These are phyloP conservation scores for Pythium biforme DNA, from an alignment of 352 stramenopile species.

Conservation along the genomic window DNA sequence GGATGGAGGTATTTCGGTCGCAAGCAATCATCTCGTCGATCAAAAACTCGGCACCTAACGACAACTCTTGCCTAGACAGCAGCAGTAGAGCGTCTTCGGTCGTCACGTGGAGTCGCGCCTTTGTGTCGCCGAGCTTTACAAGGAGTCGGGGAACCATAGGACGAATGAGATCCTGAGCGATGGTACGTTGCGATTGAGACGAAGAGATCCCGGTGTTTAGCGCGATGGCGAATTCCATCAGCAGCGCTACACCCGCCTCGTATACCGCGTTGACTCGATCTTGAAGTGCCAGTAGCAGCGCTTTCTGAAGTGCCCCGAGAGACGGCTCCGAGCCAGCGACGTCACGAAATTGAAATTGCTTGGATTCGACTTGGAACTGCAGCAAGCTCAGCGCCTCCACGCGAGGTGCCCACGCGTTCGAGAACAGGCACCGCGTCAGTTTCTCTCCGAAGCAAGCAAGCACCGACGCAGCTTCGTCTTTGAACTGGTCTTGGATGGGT, in stretches of 20 bases:
- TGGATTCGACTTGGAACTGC: conserved; percentile 61
- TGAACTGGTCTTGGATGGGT: conserved; percentile 62
- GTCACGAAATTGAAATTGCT: conserved; percentile 46
- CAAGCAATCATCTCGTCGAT: conserved; percentile 71
- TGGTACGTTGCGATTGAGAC: conserved; percentile 7
- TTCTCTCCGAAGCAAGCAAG: conserved; percentile 70
- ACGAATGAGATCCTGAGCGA: conserved; percentile 49
- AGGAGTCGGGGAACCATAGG: conserved; percentile 72
- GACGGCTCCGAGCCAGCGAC: conserved; percentile 18
- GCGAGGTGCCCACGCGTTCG: conserved; percentile 75
- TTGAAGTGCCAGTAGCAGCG: conserved; percentile 56
- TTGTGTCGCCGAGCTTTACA: conserved; percentile 73
- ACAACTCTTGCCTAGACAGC: conserved; percentile 53
- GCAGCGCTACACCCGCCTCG: conserved; percentile 60
- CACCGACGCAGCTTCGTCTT: conserved; percentile 42
- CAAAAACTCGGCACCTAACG: conserved; percentile 66
- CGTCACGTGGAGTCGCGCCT: conserved; percentile 62
- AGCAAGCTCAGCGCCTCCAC: conserved; percentile 79
- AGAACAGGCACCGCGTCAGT: conserved; percentile 71
- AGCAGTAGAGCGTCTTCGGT: conserved; percentile 76
- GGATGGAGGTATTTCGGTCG: conserved; percentile 52
- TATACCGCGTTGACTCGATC: conserved; percentile 80
- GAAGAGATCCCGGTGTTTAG: conserved; percentile 34
- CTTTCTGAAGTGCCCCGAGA: conserved; percentile 49
- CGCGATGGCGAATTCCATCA: conserved; percentile 75